Percentiles rank a stretch among this genome's conserved stretches.
These are phyloP conservation scores for Neocallimastix lanati DNA, from an alignment of 192 early-diverging fungal genomes.

Conservation along the genomic window DNA sequence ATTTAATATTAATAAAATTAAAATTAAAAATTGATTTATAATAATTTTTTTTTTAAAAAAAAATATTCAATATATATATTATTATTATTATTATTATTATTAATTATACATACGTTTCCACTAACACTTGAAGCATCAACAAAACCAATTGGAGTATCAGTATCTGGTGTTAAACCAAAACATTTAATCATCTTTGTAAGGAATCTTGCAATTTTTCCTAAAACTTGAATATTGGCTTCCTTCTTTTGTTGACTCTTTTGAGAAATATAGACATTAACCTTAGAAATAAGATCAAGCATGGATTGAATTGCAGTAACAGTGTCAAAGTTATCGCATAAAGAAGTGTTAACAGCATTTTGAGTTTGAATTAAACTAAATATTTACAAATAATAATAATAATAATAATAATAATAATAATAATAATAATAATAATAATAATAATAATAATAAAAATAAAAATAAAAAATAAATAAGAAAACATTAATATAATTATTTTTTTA, in stretches of 20 bases:
- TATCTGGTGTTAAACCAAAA: slow-evolving; percentile 57
- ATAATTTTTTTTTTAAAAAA: no score
- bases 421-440: no score
- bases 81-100: no score
- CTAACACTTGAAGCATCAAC: slow-evolving; percentile 11
- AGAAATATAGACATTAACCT: slow-evolving; percentile 61
- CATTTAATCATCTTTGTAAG: slow-evolving; percentile 61
- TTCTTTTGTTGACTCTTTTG: slow-evolving; percentile 25
- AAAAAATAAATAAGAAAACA: no score
- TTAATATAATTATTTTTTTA: no score
- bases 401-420: no score
- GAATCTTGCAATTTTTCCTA: slow-evolving; percentile 64
- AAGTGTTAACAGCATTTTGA: slow-evolving; percentile 55
- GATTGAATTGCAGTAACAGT: slow-evolving; percentile 65
- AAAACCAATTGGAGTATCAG: slow-evolving; percentile 53
- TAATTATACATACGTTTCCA: slow-evolving; percentile 9
- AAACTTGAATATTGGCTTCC: slow-evolving; percentile 38
- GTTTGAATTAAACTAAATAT: slow-evolving; percentile 35
- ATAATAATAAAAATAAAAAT: no score
- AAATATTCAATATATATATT: no score
- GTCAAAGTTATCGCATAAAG: slow-evolving; percentile 84
- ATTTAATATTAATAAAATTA: no score
- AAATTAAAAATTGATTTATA: no score
- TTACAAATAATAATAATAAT: no score
- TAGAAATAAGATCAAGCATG: slow-evolving; percentile 55